Evolutionary conservation across 164 flowering plant species (phyloP), one percentile per base, ranked within the genome.

Genomic region (Tetracentron sinense): DNA sequence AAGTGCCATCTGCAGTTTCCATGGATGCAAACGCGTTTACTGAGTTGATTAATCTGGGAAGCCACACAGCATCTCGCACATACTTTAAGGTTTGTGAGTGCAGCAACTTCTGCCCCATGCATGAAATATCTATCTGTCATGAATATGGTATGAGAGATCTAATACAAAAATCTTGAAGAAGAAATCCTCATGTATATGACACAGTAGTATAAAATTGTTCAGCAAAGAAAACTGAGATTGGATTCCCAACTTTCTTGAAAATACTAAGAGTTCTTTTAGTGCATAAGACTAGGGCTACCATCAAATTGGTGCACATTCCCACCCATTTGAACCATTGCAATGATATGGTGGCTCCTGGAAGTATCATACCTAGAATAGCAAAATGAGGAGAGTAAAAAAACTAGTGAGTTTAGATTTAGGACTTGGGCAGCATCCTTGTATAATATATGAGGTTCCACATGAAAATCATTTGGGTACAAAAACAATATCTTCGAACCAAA

Each of bases 61-160:
- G 61, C 74, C 74, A 71, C 28, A 71, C 54, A 7, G 28, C 35
- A 30, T 71, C 74, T 33, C 74, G 53, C 7, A 71, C 69, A n/a
- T 71, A 60, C 69, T 61, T 71, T 68, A 71, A 51, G 19, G 66
- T 71, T 61, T 54, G 70, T 2, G 61, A 61, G 19, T 65, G 69
- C 46, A 38, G 12, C 61, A 71, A 62, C 33, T 60, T 65, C 57
- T 61, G 58, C 26, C 74, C 74, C 69, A 71, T 56, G 66, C 72
- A 68, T 49, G 56, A 62, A n/a, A 68, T 31, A 48, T 68, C 72
- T 5, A 68, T 57, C 72, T 68, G 68, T 21, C 10, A 29, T 28
- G 64, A 50, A 61, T 19, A 5, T 47, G 15, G 7, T 17, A 27
- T 22, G 33, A 25, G 31, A 58, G 7, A n/a, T n/a, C 21, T 0